phyloP scores from a whole-genome alignment of 495 filamentous ascomycete genomes.

The Pyrenopolyporus hunteri region DNA sequence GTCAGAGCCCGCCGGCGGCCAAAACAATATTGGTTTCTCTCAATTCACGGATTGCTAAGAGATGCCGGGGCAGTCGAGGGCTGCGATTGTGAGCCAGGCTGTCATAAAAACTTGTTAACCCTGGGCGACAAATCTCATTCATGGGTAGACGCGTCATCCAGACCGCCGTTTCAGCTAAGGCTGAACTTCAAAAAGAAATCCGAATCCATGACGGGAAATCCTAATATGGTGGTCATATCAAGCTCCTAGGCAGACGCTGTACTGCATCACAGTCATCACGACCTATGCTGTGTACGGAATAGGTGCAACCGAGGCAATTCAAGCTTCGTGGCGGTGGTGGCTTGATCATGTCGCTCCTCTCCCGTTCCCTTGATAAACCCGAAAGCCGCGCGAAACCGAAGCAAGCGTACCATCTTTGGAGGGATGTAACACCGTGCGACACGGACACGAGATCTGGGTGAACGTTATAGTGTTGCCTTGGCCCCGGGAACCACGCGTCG shows the following conservation, averaged over 20 bases:
- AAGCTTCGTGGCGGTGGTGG: constrained; percentile 4
- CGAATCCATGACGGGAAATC: background rate
- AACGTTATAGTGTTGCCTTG: background rate
- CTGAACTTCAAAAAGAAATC: background rate
- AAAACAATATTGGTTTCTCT: no score
- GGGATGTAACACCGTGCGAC: background rate
- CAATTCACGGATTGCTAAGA: no score
- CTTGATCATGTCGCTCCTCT: background rate
- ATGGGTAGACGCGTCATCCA: background rate
- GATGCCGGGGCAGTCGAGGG: background rate
- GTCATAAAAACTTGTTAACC: background rate
- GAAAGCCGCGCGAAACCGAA: background rate
- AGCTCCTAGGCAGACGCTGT: background rate
- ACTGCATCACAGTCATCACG: background rate
- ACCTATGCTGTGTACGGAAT: no score
- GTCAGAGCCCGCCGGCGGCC: no score
- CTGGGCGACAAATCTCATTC: background rate
- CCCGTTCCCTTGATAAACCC: background rate
- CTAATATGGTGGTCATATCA: background rate
- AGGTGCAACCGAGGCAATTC: no score
- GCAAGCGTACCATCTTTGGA: background rate
- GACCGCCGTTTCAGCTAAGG: background rate
- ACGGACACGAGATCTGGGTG: background rate
- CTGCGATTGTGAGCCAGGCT: background rate
- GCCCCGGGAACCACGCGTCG: background rate